A percentile compares a stretch with the other conserved stretches of the same genome.
Conservation (phyloP, 495 filamentous ascomycete genomes). For the Hyaloscypha finlandica region DNA sequence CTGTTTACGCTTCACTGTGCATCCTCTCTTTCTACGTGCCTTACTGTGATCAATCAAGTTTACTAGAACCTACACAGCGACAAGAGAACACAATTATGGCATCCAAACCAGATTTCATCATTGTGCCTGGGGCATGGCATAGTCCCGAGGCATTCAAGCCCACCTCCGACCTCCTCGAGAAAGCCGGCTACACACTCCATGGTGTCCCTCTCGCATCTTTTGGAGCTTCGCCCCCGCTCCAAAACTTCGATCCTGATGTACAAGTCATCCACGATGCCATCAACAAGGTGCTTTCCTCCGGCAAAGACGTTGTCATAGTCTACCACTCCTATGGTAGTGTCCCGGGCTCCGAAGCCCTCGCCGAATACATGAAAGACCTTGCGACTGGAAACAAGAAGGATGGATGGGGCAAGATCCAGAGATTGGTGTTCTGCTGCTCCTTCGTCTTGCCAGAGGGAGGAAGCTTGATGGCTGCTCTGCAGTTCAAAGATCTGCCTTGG, state of each 20-base stretch:
- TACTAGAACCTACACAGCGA: not conserved
- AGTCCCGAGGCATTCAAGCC: conserved; percentile 19
- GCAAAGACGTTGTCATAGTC: conserved; percentile 41
- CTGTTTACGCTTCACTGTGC: not conserved
- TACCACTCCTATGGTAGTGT: conserved; percentile 45
- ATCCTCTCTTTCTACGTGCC: not conserved
- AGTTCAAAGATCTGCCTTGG: conserved; percentile 20
- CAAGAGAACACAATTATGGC: not conserved
- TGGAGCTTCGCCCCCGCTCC: conserved; percentile 10
- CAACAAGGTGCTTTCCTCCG: conserved; percentile 40
- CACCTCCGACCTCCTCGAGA: conserved; percentile 15
- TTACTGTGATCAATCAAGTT: not conserved
- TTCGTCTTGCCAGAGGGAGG: conserved; percentile 21
- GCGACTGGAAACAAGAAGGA: conserved; percentile 15
- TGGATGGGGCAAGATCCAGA: conserved; percentile 13
- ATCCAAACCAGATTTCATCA: conserved; percentile 22
- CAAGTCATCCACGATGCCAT: conserved; percentile 62
- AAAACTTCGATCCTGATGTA: conserved; percentile 23
- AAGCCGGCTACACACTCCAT: conserved; percentile 20
- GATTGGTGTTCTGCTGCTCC: conserved; percentile 19
- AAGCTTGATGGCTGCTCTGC: conserved; percentile 18
- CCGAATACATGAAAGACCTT: conserved; percentile 9
- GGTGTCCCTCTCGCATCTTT: conserved; percentile 7
- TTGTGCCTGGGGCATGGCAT: conserved; percentile 29
- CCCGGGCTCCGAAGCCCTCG: conserved; percentile 40